These are phyloP conservation scores for Platanthera zijinensis DNA, from an alignment of 106 monocot genomes.

Conservation along the genomic window DNA sequence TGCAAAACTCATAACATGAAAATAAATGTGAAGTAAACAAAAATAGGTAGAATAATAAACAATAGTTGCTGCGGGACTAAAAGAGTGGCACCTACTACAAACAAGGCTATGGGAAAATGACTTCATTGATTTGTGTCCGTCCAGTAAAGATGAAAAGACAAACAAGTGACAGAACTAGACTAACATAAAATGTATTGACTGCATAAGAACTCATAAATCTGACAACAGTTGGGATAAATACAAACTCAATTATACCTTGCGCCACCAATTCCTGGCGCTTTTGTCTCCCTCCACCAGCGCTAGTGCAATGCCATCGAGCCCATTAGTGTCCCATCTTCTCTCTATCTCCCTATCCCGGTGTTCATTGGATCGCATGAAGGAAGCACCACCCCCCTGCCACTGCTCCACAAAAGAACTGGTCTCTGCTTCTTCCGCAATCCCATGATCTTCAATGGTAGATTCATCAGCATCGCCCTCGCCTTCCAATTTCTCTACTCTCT, in stretches of 20 bases:
- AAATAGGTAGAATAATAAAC: too few relatives aligned
- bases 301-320: slow-evolving; percentile 57
- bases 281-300: slow-evolving; percentile 67
- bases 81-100: too few relatives aligned
- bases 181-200: too few relatives aligned
- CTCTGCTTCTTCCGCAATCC: slow-evolving; percentile 11
- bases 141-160: too few relatives aligned
- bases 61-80: too few relatives aligned
- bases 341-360: slow-evolving; percentile 41
- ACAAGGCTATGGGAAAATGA: too few relatives aligned
- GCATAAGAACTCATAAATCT: background rate
- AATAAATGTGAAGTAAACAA: too few relatives aligned
- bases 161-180: too few relatives aligned
- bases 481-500: slow-evolving; percentile 4
- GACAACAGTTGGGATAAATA: background rate
- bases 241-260: slow-evolving; percentile 42
- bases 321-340: slow-evolving; percentile 55
- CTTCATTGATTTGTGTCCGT: too few relatives aligned
- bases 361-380: slow-evolving; percentile 69
- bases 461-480: slow-evolving; percentile 7
- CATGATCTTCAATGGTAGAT: slow-evolving; percentile 4
- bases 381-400: slow-evolving; percentile 59
- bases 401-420: slow-evolving; percentile 51
- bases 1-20: too few relatives aligned
- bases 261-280: slow-evolving; percentile 77